Evolutionary conservation across 345 rosid species (phyloP).

Genomic region (Laguncularia racemosa): DNA sequence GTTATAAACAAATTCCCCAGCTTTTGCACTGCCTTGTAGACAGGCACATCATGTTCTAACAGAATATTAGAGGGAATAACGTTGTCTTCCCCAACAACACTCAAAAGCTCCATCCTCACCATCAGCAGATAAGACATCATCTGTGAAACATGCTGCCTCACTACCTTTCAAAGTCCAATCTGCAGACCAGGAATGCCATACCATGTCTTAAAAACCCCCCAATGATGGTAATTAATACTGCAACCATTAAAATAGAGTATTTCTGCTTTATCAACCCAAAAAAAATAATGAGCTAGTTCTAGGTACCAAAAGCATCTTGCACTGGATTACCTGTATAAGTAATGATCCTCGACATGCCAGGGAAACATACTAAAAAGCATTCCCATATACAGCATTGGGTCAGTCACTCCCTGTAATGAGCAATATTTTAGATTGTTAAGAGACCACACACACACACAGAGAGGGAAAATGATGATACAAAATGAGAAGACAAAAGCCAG

Average conservation of each 20-base stretch:
- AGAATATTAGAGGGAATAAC: slow-evolving; percentile 80
- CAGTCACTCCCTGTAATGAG: slow-evolving; percentile 91
- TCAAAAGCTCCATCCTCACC: slow-evolving; percentile 99
- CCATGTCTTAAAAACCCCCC: slow-evolving; percentile 99
- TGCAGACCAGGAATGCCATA: slow-evolving; percentile 94
- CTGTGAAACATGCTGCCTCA: slow-evolving; percentile 66
- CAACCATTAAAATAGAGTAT: slow-evolving; percentile 2
- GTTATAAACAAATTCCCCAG: slow-evolving; percentile 93
- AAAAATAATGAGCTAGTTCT: slow-evolving; percentile 1
- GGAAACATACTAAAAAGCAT: slow-evolving; percentile 99
- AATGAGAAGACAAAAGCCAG: background rate
- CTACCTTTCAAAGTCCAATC: slow-evolving; percentile 90
- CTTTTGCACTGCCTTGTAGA: slow-evolving; percentile 92
- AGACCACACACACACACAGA: background rate
- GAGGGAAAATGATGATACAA: background rate
- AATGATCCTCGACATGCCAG: slow-evolving; percentile 99
- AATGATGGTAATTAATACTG: slow-evolving; percentile 98
- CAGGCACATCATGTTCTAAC: slow-evolving; percentile 80
- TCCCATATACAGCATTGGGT: slow-evolving; percentile 99
- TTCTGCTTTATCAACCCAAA: background rate
- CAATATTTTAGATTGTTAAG: background rate
- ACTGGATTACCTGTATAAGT: slow-evolving; percentile 72
- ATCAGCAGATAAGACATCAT: slow-evolving; percentile 58
- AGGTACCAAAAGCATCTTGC: background rate
- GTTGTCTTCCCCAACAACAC: slow-evolving; percentile 97